Percentiles rank a stretch among this genome's conserved stretches.
These are phyloP conservation scores for Chamaenerion angustifolium DNA, from an alignment of 345 rosid species.

Conservation along the genomic window DNA sequence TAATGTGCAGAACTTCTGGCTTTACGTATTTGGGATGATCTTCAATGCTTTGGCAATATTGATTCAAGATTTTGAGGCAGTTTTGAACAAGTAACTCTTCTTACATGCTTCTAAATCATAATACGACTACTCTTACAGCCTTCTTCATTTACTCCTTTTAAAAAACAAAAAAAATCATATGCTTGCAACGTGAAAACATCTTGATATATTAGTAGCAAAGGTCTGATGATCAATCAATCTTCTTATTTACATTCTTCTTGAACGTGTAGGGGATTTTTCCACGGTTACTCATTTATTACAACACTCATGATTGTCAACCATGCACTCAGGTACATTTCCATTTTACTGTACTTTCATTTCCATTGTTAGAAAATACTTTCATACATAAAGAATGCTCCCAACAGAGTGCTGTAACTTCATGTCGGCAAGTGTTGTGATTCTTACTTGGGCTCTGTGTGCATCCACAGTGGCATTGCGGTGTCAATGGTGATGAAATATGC, in stretches of 20 bases:
- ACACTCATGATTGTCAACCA: conserved; percentile 90
- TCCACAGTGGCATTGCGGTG: conserved; percentile 81
- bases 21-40: conserved; percentile 86
- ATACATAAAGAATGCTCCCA: background rate
- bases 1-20: conserved; percentile 93
- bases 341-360: conserved; percentile 7
- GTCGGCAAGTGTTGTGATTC: too few species aligned
- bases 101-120: background rate
- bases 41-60: conserved; percentile 88
- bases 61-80: conserved; percentile 87
- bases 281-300: conserved; percentile 78
- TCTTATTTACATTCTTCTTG: background rate
- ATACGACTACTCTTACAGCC: background rate
- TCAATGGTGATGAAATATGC: conserved; percentile 99
- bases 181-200: too few species aligned
- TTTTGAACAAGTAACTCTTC: conserved; percentile 54
- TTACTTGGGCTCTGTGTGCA: conserved; percentile 7
- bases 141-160: background rate
- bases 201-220: too few species aligned
- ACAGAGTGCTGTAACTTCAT: too few species aligned
- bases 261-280: conserved; percentile 80
- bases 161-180: too few species aligned
- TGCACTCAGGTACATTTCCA: conserved; percentile 60
- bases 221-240: background rate
- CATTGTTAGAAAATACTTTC: background rate